Base-by-base conservation (phyloP, 345 rosid genomes). In the Combretum micranthum region DNA sequence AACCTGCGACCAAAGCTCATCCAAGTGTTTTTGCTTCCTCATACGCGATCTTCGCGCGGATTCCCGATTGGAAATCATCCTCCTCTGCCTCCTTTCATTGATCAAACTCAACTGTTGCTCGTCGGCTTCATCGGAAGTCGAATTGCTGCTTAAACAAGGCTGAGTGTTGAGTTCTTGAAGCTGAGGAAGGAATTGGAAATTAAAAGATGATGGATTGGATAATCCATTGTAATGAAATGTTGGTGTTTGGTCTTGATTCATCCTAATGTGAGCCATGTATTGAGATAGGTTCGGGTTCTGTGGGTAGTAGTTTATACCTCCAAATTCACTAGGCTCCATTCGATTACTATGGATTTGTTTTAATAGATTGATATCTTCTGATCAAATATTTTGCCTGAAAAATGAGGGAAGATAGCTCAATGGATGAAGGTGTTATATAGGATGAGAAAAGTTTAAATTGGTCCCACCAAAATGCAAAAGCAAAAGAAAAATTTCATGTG, bases 1-100 rank as follows among this genome's bases (percentile, higher is more conserved):
- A 1, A 64, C 68, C 68, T 64, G 68, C 14, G 68, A 64, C 68
- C 68, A 64, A n/a, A 64, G 68, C 68, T 64, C 68, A 45, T 64
- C 62, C 11, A 64, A 62, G 56, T 64, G 68, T 50, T 55, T 57
- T 57, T 64, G 68, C 62, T 64, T 64, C 52, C 68, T 42, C 62
- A 64, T 64, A 50, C 68, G 56, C 44, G 68, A 64, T 15, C 68
- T 50, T 43, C 68, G 46, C 0, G 68, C 68, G 1, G 68, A 64
- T 44, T 64, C 68, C 56, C 68, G 37, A 56, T 64, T 64, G 15
- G 68, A 64, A 50, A 64, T 57, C 68, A 64, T 64, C 60, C 68
- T 43, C 62, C 68, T 56, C 56, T 51, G 68, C 62, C 56, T 50
- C 57, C 68, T 42, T 51, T 64, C 68, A 4, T 64, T 56, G 62